A percentile compares a stretch with the other conserved stretches of the same genome.
Conservation (phyloP, 2,329 filamentous ascomycete genomes). For the Pseudogymnoascus sp. region DNA sequence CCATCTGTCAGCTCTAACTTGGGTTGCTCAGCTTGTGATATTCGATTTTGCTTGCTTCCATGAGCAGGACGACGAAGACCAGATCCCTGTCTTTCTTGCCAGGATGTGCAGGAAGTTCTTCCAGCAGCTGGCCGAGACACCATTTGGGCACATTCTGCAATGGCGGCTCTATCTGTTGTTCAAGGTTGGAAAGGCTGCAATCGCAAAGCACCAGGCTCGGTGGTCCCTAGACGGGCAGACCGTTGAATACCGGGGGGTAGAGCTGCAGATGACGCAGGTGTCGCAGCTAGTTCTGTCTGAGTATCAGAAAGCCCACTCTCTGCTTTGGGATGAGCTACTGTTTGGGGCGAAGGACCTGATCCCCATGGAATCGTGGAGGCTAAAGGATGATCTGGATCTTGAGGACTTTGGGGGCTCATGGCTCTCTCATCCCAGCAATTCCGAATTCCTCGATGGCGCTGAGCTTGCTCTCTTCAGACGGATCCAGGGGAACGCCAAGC, state of each 20-base stretch:
- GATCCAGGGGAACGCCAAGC: slow-evolving; percentile 9
- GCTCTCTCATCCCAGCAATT: slow-evolving; percentile 12
- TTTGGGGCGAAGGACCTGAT: slow-evolving; percentile 9
- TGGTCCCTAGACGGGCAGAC: slow-evolving; percentile 13
- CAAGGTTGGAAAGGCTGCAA: background rate
- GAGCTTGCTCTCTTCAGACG: slow-evolving; percentile 11
- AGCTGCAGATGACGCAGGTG: slow-evolving; percentile 14
- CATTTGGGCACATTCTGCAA: slow-evolving; percentile 10
- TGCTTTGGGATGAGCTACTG: slow-evolving; percentile 13
- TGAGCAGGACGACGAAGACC: slow-evolving; percentile 15
- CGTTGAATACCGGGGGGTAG: slow-evolving; percentile 11
- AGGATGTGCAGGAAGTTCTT: slow-evolving; percentile 16
- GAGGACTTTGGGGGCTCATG: slow-evolving; percentile 14
- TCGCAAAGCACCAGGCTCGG: slow-evolving; percentile 13
- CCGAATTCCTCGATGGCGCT: slow-evolving; percentile 13
- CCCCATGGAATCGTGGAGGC: slow-evolving; percentile 10
- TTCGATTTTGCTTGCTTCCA: slow-evolving; percentile 13
- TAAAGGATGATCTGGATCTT: slow-evolving; percentile 15
- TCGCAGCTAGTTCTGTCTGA: slow-evolving; percentile 12
- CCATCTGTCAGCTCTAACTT: slow-evolving; percentile 13
- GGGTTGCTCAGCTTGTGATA: slow-evolving; percentile 13
- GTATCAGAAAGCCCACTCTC: slow-evolving; percentile 10
- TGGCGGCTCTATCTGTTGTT: background rate
- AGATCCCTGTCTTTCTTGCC: slow-evolving; percentile 13
- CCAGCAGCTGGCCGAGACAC: slow-evolving; percentile 12